Evolutionary conservation across 2,329 filamentous ascomycete genomes (phyloP).

Genomic region (Fusarium sp.): DNA sequence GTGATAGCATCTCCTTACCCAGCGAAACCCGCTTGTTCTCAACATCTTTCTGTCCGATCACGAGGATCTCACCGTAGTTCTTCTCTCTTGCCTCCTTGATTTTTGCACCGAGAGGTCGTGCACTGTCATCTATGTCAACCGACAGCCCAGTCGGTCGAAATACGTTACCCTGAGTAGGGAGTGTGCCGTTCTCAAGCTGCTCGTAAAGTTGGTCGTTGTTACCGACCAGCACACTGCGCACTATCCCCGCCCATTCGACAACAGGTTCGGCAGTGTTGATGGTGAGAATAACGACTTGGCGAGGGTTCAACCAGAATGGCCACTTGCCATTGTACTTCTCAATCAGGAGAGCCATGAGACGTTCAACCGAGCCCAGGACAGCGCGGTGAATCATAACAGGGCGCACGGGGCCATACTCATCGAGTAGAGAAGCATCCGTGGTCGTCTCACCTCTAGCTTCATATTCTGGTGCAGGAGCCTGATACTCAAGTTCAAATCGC

Average conservation of each 20-base stretch:
- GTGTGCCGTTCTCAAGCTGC: slow-evolving; percentile 44
- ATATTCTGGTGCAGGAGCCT: slow-evolving; percentile 70
- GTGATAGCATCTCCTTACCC: slow-evolving; percentile 53
- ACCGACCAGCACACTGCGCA: slow-evolving; percentile 61
- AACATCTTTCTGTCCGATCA: slow-evolving; percentile 74
- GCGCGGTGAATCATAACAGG: slow-evolving; percentile 88
- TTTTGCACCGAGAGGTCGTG: slow-evolving; percentile 71
- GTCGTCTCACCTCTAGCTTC: slow-evolving; percentile 63
- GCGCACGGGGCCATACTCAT: slow-evolving; percentile 63
- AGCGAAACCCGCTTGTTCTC: slow-evolving; percentile 61
- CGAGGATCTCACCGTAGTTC: slow-evolving; percentile 77
- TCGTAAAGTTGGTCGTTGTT: slow-evolving; percentile 45
- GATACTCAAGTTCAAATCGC: slow-evolving; percentile 79
- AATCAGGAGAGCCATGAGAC: slow-evolving; percentile 84
- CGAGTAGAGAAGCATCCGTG: slow-evolving; percentile 56
- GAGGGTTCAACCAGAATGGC: slow-evolving; percentile 89
- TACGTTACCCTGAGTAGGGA: slow-evolving; percentile 52
- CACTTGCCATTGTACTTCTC: slow-evolving; percentile 83
- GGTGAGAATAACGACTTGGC: slow-evolving; percentile 77
- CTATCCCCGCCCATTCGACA: slow-evolving; percentile 56
- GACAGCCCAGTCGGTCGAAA: slow-evolving; percentile 67
- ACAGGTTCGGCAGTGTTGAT: slow-evolving; percentile 69
- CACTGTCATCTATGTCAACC: slow-evolving; percentile 74
- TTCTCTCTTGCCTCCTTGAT: slow-evolving; percentile 74
- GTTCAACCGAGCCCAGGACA: slow-evolving; percentile 83